Conservation (phyloP, 1,284 basidiomycete species). For the Naganishia cerealis region DNA sequence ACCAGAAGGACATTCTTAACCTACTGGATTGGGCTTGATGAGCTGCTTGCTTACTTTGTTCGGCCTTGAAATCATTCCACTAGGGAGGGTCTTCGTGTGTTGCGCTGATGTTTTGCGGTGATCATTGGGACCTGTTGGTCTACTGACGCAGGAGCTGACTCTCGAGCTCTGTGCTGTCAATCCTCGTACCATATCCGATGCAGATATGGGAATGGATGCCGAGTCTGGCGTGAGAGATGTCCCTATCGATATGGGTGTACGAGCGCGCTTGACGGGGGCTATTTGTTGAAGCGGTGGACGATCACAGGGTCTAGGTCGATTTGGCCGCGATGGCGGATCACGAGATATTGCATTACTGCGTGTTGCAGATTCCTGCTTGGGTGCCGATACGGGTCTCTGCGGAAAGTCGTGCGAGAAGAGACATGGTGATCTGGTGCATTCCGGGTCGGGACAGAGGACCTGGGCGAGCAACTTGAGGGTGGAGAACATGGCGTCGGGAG, state of each 20-base stretch:
- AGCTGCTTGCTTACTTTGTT: slow-evolving; percentile 12
- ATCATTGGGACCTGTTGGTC: background rate
- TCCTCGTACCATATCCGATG: slow-evolving; percentile 16
- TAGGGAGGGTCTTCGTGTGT: slow-evolving; percentile 4
- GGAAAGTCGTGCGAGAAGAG: slow-evolving; percentile 33
- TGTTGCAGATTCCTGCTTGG: background rate
- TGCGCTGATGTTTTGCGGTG: background rate
- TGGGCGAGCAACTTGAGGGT: slow-evolving; percentile 30
- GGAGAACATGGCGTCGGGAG: slow-evolving; percentile 29
- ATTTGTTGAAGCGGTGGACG: background rate
- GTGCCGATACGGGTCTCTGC: background rate
- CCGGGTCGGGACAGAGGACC: slow-evolving; percentile 30
- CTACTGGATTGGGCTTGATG: slow-evolving; percentile 1
- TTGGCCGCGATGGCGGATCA: background rate
- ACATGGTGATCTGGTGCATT: slow-evolving; percentile 28
- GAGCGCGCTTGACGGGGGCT: background rate
- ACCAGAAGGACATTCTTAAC: background rate
- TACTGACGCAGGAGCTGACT: background rate
- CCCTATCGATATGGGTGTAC: slow-evolving; percentile 5
- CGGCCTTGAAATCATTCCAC: slow-evolving; percentile 16
- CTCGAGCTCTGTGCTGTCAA: slow-evolving; percentile 15
- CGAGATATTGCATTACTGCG: background rate
- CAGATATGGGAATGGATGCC: background rate
- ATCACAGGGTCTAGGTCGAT: background rate
- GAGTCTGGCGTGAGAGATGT: background rate